Evolutionary conservation across 345 rosid genomes (phyloP).

Genomic region (Mallotus nudiflorus): DNA sequence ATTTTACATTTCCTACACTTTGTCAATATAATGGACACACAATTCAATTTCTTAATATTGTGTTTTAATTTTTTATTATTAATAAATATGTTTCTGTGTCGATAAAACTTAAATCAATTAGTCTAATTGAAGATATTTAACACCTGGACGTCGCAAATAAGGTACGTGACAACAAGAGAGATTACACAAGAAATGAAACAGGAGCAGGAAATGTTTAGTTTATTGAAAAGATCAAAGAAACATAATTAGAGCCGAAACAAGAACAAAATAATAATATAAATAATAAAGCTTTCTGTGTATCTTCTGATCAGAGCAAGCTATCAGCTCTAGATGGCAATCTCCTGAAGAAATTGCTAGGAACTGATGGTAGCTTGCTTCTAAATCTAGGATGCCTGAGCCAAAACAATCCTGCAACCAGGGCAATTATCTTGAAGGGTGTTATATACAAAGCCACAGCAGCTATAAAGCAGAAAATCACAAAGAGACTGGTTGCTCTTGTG

Average conservation of each 20-base stretch:
- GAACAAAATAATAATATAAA: neutral
- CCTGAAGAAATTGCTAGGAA: constrained; percentile 33
- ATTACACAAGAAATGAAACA: neutral
- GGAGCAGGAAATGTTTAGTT: neutral
- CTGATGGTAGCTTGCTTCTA: constrained; percentile 33
- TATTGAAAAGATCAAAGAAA: neutral
- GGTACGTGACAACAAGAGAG: too few species aligned
- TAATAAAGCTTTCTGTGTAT: neutral
- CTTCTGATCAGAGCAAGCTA: constrained; percentile 31
- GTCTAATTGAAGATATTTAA: too few species aligned
- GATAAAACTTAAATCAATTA: too few species aligned
- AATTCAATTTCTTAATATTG: too few species aligned
- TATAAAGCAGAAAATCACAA: constrained; percentile 28
- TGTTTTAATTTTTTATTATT: too few species aligned
- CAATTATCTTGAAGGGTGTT: constrained; percentile 32
- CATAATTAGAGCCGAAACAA: neutral
- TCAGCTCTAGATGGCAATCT: constrained; percentile 35
- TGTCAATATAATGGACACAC: too few species aligned
- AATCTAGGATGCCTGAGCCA: constrained; percentile 37
- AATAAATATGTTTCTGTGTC: too few species aligned
- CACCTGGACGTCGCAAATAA: too few species aligned
- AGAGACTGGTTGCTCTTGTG: constrained; percentile 32
- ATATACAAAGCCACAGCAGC: constrained; percentile 32
- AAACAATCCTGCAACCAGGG: constrained; percentile 25
- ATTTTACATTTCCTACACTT: too few species aligned